phyloP scores from a whole-genome alignment of 1,284 basidiomycete genomes.

The Sphaerobolus stellatus region DNA sequence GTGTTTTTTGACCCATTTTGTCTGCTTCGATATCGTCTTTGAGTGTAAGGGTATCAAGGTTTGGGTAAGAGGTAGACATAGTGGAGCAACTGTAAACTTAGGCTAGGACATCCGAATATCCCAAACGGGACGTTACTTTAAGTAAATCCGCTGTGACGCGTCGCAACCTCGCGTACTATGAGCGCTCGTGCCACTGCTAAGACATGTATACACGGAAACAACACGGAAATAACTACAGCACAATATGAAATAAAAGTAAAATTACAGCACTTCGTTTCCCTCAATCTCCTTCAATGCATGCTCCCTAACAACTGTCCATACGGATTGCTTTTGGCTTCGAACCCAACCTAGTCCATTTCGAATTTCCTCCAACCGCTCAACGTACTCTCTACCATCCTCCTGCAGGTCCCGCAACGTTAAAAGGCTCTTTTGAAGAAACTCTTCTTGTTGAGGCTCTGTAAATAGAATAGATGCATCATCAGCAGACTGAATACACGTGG shows the following conservation, averaged over 20 bases:
- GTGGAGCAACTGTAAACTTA: too few species aligned
- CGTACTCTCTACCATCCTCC: conserved; percentile 79
- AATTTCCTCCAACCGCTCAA: conserved; percentile 76
- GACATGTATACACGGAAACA: too few species aligned
- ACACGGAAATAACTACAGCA: too few species aligned
- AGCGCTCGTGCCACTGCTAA: too few species aligned
- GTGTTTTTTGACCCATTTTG: neutral
- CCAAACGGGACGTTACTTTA: too few species aligned
- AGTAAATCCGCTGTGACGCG: too few species aligned
- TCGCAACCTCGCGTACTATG: too few species aligned
- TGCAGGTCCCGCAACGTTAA: conserved; percentile 70
- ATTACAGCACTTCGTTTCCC: too few species aligned
- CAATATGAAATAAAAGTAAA: too few species aligned
- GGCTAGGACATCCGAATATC: too few species aligned
- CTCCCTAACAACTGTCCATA: conserved; percentile 73
- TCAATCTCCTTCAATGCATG: conserved; percentile 72
- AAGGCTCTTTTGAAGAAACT: conserved; percentile 68
- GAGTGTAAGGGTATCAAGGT: conserved; percentile 2
- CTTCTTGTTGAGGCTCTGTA: conserved; percentile 26
- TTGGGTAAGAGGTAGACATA: conserved; percentile 5
- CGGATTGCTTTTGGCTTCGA: conserved; percentile 60
- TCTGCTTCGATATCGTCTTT: neutral
- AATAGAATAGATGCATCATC: conserved; percentile 2
- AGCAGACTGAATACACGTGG: neutral
- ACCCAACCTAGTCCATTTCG: conserved; percentile 72